Percentiles rank a stretch among this genome's conserved stretches.
phyloP scores from a whole-genome alignment of 805 yeast species.

The Hanseniaspora mollemarum region DNA sequence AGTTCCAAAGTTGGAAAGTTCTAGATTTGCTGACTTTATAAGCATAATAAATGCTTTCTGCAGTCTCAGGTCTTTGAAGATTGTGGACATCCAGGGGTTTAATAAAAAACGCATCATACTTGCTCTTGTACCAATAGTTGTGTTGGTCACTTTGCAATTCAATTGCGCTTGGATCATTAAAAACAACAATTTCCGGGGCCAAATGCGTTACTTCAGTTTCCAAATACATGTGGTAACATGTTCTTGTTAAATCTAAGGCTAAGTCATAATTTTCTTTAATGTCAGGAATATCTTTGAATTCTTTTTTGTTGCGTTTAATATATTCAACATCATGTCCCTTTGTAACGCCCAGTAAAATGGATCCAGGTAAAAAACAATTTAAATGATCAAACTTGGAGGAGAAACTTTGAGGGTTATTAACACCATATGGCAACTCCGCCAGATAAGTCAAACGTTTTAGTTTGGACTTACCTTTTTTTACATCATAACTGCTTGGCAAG shows the following conservation, averaged over 20 bases:
- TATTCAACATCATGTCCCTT: constrained; percentile 45
- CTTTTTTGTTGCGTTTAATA: constrained; percentile 39
- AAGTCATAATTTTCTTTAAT: constrained; percentile 54
- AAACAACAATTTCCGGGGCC: constrained; percentile 79
- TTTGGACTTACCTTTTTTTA: not conserved
- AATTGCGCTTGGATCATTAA: constrained; percentile 34
- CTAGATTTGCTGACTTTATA: constrained; percentile 71
- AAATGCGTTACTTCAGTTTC: constrained; percentile 62
- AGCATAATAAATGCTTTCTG: constrained; percentile 71
- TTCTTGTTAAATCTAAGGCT: constrained; percentile 62
- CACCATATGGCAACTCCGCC: constrained; percentile 67
- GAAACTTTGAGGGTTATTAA: constrained; percentile 34
- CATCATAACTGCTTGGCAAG: not conserved
- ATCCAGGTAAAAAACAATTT: constrained; percentile 85
- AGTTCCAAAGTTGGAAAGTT: constrained; percentile 80
- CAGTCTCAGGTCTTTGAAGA: constrained; percentile 87
- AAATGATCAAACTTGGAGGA: constrained; percentile 75
- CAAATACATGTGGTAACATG: constrained; percentile 78
- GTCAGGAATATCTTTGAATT: constrained; percentile 44
- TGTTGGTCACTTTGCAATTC: constrained; percentile 14
- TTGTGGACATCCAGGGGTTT: constrained; percentile 69
- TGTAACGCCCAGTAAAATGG: constrained; percentile 81
- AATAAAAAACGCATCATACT: constrained; percentile 48
- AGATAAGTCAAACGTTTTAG: constrained; percentile 41
- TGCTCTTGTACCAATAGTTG: constrained; percentile 27